Conservation (phyloP, 139 green algal genomes). For the Prasinococcaceae sp. region DNA sequence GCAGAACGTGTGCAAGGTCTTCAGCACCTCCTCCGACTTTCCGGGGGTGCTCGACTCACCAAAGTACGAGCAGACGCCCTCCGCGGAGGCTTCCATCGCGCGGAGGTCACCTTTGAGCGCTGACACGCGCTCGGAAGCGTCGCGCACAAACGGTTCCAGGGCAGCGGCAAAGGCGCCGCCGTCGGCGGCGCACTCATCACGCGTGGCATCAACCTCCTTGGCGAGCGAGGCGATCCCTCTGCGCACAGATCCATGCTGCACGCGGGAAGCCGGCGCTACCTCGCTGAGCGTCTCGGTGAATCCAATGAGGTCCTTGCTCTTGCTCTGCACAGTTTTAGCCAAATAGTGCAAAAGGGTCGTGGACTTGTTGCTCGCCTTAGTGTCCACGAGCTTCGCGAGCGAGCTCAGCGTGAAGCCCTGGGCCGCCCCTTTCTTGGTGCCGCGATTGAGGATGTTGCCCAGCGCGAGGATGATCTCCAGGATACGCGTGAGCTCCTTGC, state of each 20-base stretch:
- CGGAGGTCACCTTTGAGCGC: background rate
- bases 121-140: background rate
- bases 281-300: background rate
- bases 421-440: background rate
- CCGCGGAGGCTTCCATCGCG: too few species aligned
- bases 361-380: background rate
- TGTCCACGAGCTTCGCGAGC: background rate
- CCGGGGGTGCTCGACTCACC: too few species aligned
- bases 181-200: background rate
- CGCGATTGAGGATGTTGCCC: slow-evolving; percentile 3
- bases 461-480: slow-evolving; percentile 2
- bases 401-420: background rate
- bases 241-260: background rate
- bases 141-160: background rate
- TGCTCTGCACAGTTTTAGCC: background rate
- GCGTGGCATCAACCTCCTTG: background rate
- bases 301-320: background rate
- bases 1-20: too few species aligned
- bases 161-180: background rate
- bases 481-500: background rate
- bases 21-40: too few species aligned
- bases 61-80: too few species aligned
- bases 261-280: background rate
- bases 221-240: background rate
- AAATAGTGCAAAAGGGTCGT: slow-evolving; percentile 2